Percentiles rank a stretch among this genome's conserved stretches.
Evolutionary conservation across 1,284 basidiomycete species (phyloP).

Genomic region (Violaceomyces palustris): DNA sequence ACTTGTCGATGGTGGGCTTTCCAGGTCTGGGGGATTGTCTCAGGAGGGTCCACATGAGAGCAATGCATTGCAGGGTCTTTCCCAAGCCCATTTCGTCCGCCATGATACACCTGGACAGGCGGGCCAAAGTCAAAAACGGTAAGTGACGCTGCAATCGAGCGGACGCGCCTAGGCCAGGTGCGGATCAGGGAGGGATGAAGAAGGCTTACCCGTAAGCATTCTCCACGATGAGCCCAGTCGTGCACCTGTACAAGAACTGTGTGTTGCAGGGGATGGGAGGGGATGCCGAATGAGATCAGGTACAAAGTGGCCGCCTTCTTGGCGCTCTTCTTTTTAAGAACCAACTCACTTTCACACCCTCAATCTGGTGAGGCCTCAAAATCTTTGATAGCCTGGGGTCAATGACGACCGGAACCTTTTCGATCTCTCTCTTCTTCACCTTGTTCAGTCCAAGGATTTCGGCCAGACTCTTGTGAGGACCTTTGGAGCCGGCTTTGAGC

Average conservation of each 20-base stretch:
- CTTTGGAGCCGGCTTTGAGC: slow-evolving; percentile 17
- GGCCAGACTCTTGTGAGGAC: slow-evolving; percentile 87
- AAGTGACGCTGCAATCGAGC: too few species aligned
- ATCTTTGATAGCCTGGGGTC: slow-evolving; percentile 76
- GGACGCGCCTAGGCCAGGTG: too few species aligned
- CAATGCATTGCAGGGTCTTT: slow-evolving; percentile 93
- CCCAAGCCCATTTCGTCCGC: slow-evolving; percentile 91
- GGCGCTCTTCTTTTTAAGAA: too few species aligned
- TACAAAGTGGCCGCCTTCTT: too few species aligned
- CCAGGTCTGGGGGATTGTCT: slow-evolving; percentile 87
- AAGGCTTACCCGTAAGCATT: slow-evolving; percentile 84
- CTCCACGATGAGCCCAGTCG: slow-evolving; percentile 85
- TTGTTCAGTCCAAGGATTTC: slow-evolving; percentile 66
- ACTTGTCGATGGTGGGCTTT: slow-evolving; percentile 89
- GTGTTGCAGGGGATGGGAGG: background rate
- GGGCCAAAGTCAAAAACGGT: background rate
- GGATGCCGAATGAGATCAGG: background rate
- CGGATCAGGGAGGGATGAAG: background rate
- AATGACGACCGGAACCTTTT: slow-evolving; percentile 94
- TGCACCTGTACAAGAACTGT: slow-evolving; percentile 90
- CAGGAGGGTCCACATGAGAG: slow-evolving; percentile 91
- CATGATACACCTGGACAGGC: slow-evolving; percentile 76
- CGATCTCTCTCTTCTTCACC: slow-evolving; percentile 37
- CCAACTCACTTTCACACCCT: slow-evolving; percentile 71
- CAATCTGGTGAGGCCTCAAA: slow-evolving; percentile 47